Evolutionary conservation across 495 filamentous ascomycete species (phyloP).

Genomic region (Penicillium silybi): DNA sequence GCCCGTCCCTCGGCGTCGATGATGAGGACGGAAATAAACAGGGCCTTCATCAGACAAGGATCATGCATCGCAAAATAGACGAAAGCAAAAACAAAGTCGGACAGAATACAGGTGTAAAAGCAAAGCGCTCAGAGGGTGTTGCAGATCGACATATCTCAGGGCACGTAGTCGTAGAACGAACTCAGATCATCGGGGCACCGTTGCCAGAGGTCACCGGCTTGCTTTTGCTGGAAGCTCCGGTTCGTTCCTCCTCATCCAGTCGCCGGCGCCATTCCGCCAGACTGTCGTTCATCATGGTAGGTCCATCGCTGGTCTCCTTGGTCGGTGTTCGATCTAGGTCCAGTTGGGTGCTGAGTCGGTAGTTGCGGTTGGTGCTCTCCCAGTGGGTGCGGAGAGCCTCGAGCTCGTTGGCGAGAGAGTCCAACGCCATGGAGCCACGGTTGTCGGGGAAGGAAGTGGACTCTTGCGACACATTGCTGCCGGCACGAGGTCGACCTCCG

Average conservation of each 20-base stretch:
- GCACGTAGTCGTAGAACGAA: slow-evolving; percentile 20
- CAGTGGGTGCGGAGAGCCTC: slow-evolving; percentile 85
- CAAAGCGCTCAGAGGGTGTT: slow-evolving; percentile 21
- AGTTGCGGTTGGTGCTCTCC: slow-evolving; percentile 93
- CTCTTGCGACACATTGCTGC: slow-evolving; percentile 51
- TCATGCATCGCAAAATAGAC: slow-evolving; percentile 15
- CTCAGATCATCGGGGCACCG: slow-evolving; percentile 18
- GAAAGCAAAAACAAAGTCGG: slow-evolving; percentile 7
- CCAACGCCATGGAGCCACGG: slow-evolving; percentile 80
- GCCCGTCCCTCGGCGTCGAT: slow-evolving; percentile 13
- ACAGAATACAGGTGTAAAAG: slow-evolving; percentile 16
- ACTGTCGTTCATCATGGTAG: slow-evolving; percentile 56
- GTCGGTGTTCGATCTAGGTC: slow-evolving; percentile 72
- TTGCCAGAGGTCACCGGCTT: slow-evolving; percentile 24
- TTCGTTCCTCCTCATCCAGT: slow-evolving; percentile 60
- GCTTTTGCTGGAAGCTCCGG: slow-evolving; percentile 19
- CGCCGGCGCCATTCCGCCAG: slow-evolving; percentile 71
- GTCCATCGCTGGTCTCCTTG: slow-evolving; percentile 46
- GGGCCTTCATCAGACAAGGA: slow-evolving; percentile 21
- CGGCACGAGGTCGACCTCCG: slow-evolving; percentile 35
- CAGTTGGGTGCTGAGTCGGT: slow-evolving; percentile 78
- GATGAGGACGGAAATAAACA: slow-evolving; percentile 7
- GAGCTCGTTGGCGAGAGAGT: slow-evolving; percentile 86
- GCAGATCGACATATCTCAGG: slow-evolving; percentile 24
- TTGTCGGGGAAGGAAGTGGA: slow-evolving; percentile 60